Evolutionary conservation across 2,329 filamentous ascomycete species (phyloP).

Genomic region (Fusarium tricinctum): DNA sequence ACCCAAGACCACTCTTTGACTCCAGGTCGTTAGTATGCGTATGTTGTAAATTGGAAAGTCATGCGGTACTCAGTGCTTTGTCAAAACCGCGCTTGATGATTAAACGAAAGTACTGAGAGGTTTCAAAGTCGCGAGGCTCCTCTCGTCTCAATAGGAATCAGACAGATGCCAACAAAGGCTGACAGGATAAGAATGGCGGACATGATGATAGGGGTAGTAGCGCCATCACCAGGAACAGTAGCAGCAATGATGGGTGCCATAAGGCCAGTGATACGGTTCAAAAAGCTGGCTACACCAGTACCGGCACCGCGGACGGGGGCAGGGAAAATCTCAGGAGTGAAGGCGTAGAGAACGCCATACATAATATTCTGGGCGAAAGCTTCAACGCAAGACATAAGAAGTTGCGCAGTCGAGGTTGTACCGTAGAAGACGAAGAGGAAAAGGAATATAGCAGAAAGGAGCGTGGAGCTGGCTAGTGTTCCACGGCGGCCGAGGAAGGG

Average conservation of each 20-base stretch:
- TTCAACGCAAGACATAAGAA: slow-evolving; percentile 76
- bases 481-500: slow-evolving; percentile 77
- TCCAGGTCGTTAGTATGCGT: slow-evolving; percentile 43
- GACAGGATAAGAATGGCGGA: slow-evolving; percentile 69
- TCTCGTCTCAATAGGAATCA: slow-evolving; percentile 74
- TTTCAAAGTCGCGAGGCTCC: slow-evolving; percentile 68
- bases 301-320: slow-evolving; percentile 79
- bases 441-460: slow-evolving; percentile 76
- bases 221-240: slow-evolving; percentile 69
- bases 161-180: slow-evolving; percentile 70
- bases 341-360: slow-evolving; percentile 83
- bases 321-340: slow-evolving; percentile 83
- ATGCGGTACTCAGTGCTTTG: neutral
- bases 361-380: slow-evolving; percentile 82
- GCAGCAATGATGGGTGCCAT: slow-evolving; percentile 78
- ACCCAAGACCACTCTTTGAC: slow-evolving; percentile 42
- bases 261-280: slow-evolving; percentile 77
- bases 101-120: neutral
- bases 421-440: slow-evolving; percentile 76
- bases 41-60: slow-evolving; percentile 19
- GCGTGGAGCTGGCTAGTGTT: slow-evolving; percentile 76
- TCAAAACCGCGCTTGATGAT: slow-evolving; percentile 10
- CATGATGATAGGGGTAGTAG: slow-evolving; percentile 70
- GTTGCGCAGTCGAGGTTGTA: slow-evolving; percentile 68
- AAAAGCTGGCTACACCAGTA: slow-evolving; percentile 78